Conservation (phyloP, 2,329 filamentous ascomycete species). For the Aotearoamyces nothofagi region DNA sequence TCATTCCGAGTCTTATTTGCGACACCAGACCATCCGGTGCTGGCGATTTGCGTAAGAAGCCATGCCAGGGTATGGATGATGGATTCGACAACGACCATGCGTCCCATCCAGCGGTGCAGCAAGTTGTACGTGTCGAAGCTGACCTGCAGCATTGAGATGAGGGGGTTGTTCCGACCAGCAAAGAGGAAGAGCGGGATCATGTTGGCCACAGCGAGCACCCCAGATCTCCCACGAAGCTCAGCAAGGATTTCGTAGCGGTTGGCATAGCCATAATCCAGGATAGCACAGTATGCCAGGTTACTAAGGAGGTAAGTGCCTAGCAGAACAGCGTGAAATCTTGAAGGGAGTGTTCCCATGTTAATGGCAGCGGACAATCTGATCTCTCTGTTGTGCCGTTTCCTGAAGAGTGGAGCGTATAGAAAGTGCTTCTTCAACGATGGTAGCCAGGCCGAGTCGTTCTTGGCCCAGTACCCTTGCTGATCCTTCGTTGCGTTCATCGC, state of each 20-base stretch:
- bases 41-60: constrained; percentile 54
- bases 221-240: constrained; percentile 73
- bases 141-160: constrained; percentile 68
- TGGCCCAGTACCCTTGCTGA: constrained; percentile 43
- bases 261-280: constrained; percentile 40
- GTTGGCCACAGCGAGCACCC: constrained; percentile 73
- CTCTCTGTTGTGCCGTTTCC: constrained; percentile 53
- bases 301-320: constrained; percentile 40
- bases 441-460: constrained; percentile 42
- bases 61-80: constrained; percentile 59
- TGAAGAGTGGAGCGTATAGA: constrained; percentile 46
- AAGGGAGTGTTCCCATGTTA: constrained; percentile 48
- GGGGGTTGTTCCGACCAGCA: constrained; percentile 82
- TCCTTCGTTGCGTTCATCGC: constrained; percentile 37
- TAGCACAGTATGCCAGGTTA: constrained; percentile 47
- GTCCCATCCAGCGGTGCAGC: constrained; percentile 69
- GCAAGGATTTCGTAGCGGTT: constrained; percentile 55
- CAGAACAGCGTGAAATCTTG: constrained; percentile 44
- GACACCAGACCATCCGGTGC: constrained; percentile 46
- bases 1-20: constrained; percentile 35
- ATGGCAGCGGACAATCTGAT: constrained; percentile 43
- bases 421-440: constrained; percentile 46
- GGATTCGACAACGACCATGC: constrained; percentile 55
- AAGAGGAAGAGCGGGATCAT: constrained; percentile 85
- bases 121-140: constrained; percentile 97